phyloP scores from a whole-genome alignment of 2,329 filamentous ascomycete species.

The Nothophoma quercina region DNA sequence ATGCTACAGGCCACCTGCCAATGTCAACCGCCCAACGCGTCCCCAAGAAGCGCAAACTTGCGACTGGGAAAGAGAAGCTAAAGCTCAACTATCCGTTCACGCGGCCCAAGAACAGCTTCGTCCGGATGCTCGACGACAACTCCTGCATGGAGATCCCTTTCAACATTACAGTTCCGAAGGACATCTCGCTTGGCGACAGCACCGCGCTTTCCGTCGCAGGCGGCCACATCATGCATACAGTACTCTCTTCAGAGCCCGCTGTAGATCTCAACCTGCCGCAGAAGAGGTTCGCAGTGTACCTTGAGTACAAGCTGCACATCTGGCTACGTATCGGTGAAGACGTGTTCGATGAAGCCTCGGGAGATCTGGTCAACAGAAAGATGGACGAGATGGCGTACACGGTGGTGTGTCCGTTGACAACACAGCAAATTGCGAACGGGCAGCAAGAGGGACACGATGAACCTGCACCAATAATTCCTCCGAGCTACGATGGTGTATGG shows the following conservation, averaged over 20 bases:
- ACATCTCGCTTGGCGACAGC: constrained; percentile 1
- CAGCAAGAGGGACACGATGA: neutral
- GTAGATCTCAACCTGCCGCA: neutral
- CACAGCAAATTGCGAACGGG: neutral
- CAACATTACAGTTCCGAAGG: neutral
- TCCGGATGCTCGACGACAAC: neutral
- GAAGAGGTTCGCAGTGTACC: constrained; percentile 10
- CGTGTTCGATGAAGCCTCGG: constrained; percentile 14
- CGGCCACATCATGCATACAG: constrained; percentile 12
- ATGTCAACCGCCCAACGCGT: constrained; percentile 6
- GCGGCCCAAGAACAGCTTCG: neutral
- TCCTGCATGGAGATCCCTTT: constrained; percentile 4
- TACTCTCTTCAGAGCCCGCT: neutral
- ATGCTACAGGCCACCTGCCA: constrained; percentile 13
- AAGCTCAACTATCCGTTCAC: constrained; percentile 14
- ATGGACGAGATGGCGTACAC: constrained; percentile 23
- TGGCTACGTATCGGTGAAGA: constrained; percentile 21
- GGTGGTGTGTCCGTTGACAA: constrained; percentile 6
- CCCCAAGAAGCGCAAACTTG: constrained; percentile 7
- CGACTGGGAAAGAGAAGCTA: constrained; percentile 9
- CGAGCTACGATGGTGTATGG: constrained; percentile 12
- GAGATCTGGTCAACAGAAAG: constrained; percentile 19
- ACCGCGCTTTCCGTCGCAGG: constrained; percentile 10
- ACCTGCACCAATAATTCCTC: constrained; percentile 1
- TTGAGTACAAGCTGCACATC: constrained; percentile 16